Base-by-base conservation (phyloP, 805 yeast species). In the Yamadazyma sp. region DNA sequence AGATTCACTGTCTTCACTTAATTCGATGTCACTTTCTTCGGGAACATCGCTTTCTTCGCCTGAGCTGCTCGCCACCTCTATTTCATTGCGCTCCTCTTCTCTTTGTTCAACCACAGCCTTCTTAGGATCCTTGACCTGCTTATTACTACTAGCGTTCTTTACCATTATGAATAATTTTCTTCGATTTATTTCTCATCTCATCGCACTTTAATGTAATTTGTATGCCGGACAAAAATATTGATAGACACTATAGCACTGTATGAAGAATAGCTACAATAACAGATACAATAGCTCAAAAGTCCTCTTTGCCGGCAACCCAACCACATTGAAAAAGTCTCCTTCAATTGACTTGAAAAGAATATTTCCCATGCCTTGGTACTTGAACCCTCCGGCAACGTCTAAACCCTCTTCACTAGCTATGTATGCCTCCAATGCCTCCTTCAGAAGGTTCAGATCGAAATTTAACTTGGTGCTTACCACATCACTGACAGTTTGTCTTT, bases 321-420 rank as follows among this genome's bases (percentile, higher is more conserved):
- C 91, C 10, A 87, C 84, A 55, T 88, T 91, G 59, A 73, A 79
- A 53, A 76, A 86, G 55, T 91, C 98, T 0, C 99, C 99, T 1
- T 70, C 69, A 9, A 89, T 73, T 11, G 62, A 60, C 14, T 68
- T 59, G 46, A 93, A 77, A 45, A 91, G 61, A 24, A 81, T 53
- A 1, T 84, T 79, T 2, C 95, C 93, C 7, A 57, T 55, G 0
- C 82, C 85, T 60, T 91, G 98, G 42, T 84, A 80, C 49, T 80
- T 80, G 63, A 86, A 90, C 1, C 99, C 99, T 5, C 97, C 99
- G 2, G 98, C 96, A 1, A 86, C 97, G 32, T 73, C 73, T 6
- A 70, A 39, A 1, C 93, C 98, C 55, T 91, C 97, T 15, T 73
- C 82, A 2, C 80, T 63, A 2, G 70, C 71, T 8, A 84, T 82